phyloP scores from a whole-genome alignment of 177 flowering plant genomes.

The Tripterygium wilfordii region DNA sequence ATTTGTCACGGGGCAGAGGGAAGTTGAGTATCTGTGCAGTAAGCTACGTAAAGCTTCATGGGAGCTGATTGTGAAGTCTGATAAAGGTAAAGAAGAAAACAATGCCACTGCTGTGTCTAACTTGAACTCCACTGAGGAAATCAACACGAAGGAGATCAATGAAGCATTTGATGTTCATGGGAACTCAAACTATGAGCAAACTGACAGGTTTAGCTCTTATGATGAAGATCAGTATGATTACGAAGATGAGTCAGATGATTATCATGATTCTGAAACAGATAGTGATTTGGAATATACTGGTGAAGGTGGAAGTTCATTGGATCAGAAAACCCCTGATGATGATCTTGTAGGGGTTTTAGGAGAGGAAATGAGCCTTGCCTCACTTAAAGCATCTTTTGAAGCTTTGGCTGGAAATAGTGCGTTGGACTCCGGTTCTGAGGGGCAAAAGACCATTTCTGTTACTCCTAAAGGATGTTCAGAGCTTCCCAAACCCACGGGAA shows the following conservation, averaged over 20 bases:
- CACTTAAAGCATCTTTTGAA: constrained; percentile 79
- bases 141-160: constrained; percentile 53
- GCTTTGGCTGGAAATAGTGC: constrained; percentile 46
- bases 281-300: constrained; percentile 44
- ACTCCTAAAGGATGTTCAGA: constrained; percentile 15
- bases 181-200: constrained; percentile 27
- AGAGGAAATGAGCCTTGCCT: constrained; percentile 41
- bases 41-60: constrained; percentile 71
- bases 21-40: constrained; percentile 75
- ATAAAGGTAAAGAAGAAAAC: constrained; percentile 14
- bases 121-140: constrained; percentile 25
- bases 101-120: constrained; percentile 19
- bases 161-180: constrained; percentile 65
- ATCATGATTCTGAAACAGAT: constrained; percentile 48
- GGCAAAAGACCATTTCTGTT: constrained; percentile 6
- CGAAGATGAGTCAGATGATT: constrained; percentile 34
- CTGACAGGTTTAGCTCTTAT: constrained; percentile 48
- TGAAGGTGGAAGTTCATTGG: constrained; percentile 23
- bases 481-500: constrained; percentile 10
- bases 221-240: constrained; percentile 42
- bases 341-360: constrained; percentile 26
- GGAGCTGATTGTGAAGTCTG: constrained; percentile 24
- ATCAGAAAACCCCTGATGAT: constrained; percentile 14
- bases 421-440: constrained; percentile 12
- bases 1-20: constrained; percentile 98